Evolutionary conservation across 2,329 filamentous ascomycete genomes (phyloP).

Genomic region (Aspergillus tubingensis): DNA sequence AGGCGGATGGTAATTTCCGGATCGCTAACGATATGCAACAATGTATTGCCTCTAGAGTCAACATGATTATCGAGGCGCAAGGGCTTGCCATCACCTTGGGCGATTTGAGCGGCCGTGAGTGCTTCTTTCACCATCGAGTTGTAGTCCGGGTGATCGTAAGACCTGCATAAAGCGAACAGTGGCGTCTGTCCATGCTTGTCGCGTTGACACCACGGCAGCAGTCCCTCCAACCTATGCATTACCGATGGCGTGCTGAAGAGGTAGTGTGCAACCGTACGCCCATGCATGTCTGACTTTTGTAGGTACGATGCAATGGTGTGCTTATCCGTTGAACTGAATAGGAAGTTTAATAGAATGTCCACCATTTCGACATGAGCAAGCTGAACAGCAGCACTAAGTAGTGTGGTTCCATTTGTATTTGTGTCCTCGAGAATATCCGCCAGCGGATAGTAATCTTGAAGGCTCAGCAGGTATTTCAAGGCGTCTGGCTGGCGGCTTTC

Average conservation of each 20-base stretch:
- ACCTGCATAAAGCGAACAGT: conserved; percentile 89
- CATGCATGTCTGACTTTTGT: conserved; percentile 74
- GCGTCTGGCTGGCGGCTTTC: conserved; percentile 70
- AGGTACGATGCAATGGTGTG: conserved; percentile 68
- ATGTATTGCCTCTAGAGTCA: conserved; percentile 87
- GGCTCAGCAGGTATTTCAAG: conserved; percentile 76
- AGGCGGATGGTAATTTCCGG: conserved; percentile 73
- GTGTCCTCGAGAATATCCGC: conserved; percentile 75
- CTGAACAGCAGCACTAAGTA: conserved; percentile 89
- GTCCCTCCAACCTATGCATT: conserved; percentile 71
- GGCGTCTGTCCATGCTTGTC: conserved; percentile 99
- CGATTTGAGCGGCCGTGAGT: conserved; percentile 69
- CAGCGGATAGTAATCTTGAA: conserved; percentile 74
- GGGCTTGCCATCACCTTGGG: conserved; percentile 76
- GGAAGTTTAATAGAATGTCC: conserved; percentile 70
- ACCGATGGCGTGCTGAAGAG: conserved; percentile 86
- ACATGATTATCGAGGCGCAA: conserved; percentile 91
- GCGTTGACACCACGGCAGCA: conserved; percentile 84
- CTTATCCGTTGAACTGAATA: conserved; percentile 60
- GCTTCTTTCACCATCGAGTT: conserved; percentile 82
- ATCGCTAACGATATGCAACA: conserved; percentile 94
- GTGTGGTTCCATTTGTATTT: conserved; percentile 85
- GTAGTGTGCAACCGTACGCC: conserved; percentile 91
- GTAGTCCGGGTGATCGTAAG: conserved; percentile 90
- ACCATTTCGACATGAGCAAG: conserved; percentile 74